These are phyloP conservation scores for Auriscalpium vulgare DNA, from an alignment of 768 basidiomycete species.

Conservation along the genomic window DNA sequence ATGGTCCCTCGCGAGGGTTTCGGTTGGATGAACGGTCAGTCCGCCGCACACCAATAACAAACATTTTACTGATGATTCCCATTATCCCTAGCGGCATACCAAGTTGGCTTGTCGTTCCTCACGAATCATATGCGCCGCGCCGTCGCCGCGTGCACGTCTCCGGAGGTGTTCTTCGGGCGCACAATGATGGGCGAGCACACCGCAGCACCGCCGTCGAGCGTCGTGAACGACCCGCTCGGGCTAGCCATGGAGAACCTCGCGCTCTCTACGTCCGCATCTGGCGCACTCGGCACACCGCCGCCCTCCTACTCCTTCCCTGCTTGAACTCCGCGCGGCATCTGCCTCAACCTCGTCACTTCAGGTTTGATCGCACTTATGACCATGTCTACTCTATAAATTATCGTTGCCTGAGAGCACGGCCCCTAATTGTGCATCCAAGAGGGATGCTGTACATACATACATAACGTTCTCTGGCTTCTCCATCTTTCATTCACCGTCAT, in stretches of 20 bases:
- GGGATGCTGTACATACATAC: too few species aligned
- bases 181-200: slow-evolving; percentile 28
- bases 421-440: too few species aligned
- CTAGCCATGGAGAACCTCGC: slow-evolving; percentile 31
- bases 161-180: slow-evolving; percentile 76
- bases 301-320: slow-evolving; percentile 10
- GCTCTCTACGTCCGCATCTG: slow-evolving; percentile 4
- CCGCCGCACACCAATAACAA: background rate
- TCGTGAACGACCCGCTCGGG: slow-evolving; percentile 28
- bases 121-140: slow-evolving; percentile 93
- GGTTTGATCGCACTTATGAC: too few species aligned
- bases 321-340: too few species aligned
- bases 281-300: slow-evolving; percentile 3
- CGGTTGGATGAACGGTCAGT: slow-evolving; percentile 94
- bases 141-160: slow-evolving; percentile 89
- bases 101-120: slow-evolving; percentile 92
- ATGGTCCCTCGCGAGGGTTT: slow-evolving; percentile 97
- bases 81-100: slow-evolving; percentile 68
- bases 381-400: too few species aligned
- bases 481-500: too few species aligned
- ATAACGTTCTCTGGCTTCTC: too few species aligned
- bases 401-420: too few species aligned
- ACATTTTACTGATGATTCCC: background rate
- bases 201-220: slow-evolving; percentile 25
- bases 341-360: too few species aligned